These are phyloP conservation scores for Tilletiaria anomala DNA, from an alignment of 1,284 basidiomycete species.

Conservation along the genomic window DNA sequence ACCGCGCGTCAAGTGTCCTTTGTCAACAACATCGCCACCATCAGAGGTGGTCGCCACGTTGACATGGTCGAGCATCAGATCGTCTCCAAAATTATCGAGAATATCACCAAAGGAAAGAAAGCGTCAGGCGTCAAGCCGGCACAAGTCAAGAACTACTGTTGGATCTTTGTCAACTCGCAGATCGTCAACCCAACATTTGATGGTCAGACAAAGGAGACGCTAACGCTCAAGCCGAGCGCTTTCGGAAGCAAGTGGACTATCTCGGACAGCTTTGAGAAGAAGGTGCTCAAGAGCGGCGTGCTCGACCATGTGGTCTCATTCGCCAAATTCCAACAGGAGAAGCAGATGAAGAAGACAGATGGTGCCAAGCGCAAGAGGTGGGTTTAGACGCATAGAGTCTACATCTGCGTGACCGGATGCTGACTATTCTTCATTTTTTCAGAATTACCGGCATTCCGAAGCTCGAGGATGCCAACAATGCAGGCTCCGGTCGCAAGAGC, in stretches of 20 bases:
- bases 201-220: slow-evolving; percentile 94
- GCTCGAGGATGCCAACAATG: slow-evolving; percentile 93
- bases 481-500: slow-evolving; percentile 62
- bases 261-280: slow-evolving; percentile 89
- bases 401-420: too few relatives aligned
- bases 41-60: slow-evolving; percentile 93
- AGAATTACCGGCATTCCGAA: slow-evolving; percentile 75
- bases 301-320: slow-evolving; percentile 85
- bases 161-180: slow-evolving; percentile 92
- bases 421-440: neutral
- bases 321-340: slow-evolving; percentile 93
- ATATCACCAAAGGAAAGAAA: slow-evolving; percentile 80
- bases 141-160: slow-evolving; percentile 95
- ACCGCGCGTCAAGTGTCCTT: slow-evolving; percentile 88
- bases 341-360: slow-evolving; percentile 89
- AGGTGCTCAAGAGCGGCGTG: slow-evolving; percentile 79
- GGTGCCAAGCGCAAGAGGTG: slow-evolving; percentile 62
- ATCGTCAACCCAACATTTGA: slow-evolving; percentile 98
- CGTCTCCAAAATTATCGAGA: slow-evolving; percentile 56
- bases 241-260: slow-evolving; percentile 78
- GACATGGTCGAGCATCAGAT: slow-evolving; percentile 74
- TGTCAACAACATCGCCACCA: slow-evolving; percentile 93
- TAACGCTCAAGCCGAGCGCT: slow-evolving; percentile 75
- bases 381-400: neutral
- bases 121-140: slow-evolving; percentile 75